Evolutionary conservation across 2,329 filamentous ascomycete genomes (phyloP), one percentile per base, ranked within the genome.

Genomic region (Alternaria consortialis): DNA sequence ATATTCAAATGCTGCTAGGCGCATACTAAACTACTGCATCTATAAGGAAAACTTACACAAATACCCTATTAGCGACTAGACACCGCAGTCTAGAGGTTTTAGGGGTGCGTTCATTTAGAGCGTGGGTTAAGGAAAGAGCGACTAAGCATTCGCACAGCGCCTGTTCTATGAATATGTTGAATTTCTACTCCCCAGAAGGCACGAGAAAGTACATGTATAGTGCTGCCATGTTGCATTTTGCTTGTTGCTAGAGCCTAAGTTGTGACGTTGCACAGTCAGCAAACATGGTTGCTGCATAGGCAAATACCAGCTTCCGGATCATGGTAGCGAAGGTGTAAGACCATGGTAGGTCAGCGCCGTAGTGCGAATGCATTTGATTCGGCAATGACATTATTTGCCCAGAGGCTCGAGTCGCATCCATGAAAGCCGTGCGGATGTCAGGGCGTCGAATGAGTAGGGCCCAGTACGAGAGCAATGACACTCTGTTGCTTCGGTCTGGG

Each of bases 341-440:
- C 23, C 20, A 31, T 62, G 55, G 51, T 62, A 62, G 59, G 59
- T 9, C 36, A 4, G 31, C 4, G 12, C 37, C 12, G 56, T 59
- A n/a, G 44, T 52, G 55, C 56, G 40, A 36, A 29, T 27, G 32
- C 40, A 42, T 9, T 17, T 15, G 55, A 44, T 51, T 34, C 36
- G 39, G 51, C 52, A 56, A 25, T 50, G 23, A 12, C 13, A 23
- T 12, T 20, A 52, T 36, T 32, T 59, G 55, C 51, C 55, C 46
- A 62, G 9, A 39, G 37, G 52, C n/a, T 52, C 59, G 25, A 37
- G 48, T 53, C 47, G 36, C 31, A 44, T 37, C 27, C 15, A n/a
- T 47, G 34, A n/a, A 31, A 25, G 31, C 6, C 29, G 17, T 31
- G 44, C 11, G 25, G 23, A 36, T 17, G 36, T 37, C 34, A 44